These are phyloP conservation scores for Aspergillus pseudoterreus DNA, from an alignment of 2,329 filamentous ascomycete genomes.

Conservation along the genomic window DNA sequence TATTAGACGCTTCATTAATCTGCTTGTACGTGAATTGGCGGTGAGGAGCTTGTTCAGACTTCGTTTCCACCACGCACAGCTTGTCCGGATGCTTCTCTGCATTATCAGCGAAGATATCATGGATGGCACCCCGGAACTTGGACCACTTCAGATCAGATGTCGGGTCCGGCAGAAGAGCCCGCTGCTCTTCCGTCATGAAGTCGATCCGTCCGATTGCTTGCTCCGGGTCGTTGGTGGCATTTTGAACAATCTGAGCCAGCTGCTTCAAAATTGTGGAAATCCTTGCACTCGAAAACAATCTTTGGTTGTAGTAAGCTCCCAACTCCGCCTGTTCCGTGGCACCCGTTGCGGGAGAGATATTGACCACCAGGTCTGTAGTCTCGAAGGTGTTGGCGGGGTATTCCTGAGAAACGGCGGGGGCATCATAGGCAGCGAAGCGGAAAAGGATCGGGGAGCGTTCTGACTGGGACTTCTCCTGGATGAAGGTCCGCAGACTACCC, in stretches of 20 bases:
- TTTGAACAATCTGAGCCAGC: constrained; percentile 38
- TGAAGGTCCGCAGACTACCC: constrained; percentile 36
- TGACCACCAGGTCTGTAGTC: constrained; percentile 41
- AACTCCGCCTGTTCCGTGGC: constrained; percentile 26
- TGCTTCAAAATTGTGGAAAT: constrained; percentile 44
- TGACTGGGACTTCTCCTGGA: constrained; percentile 39
- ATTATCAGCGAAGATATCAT: constrained; percentile 43
- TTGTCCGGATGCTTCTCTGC: constrained; percentile 66
- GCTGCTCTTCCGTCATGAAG: constrained; percentile 36
- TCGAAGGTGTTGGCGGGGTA: constrained; percentile 43
- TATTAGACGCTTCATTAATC: constrained; percentile 80
- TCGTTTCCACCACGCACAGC: constrained; percentile 65
- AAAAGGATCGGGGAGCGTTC: constrained; percentile 42
- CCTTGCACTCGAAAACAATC: constrained; percentile 44
- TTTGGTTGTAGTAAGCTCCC: constrained; percentile 43
- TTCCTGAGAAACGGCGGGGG: constrained; percentile 39
- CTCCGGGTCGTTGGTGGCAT: constrained; percentile 38
- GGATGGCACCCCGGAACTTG: constrained; percentile 42
- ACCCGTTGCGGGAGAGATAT: constrained; percentile 28
- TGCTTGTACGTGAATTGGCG: constrained; percentile 77
- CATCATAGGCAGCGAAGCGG: constrained; percentile 46
- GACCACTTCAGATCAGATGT: constrained; percentile 45
- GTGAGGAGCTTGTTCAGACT: constrained; percentile 49
- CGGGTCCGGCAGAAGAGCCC: constrained; percentile 37
- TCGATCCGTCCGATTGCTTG: constrained; percentile 42